phyloP scores from a whole-genome alignment of 768 basidiomycete species.

The Tephrocybe sp. region DNA sequence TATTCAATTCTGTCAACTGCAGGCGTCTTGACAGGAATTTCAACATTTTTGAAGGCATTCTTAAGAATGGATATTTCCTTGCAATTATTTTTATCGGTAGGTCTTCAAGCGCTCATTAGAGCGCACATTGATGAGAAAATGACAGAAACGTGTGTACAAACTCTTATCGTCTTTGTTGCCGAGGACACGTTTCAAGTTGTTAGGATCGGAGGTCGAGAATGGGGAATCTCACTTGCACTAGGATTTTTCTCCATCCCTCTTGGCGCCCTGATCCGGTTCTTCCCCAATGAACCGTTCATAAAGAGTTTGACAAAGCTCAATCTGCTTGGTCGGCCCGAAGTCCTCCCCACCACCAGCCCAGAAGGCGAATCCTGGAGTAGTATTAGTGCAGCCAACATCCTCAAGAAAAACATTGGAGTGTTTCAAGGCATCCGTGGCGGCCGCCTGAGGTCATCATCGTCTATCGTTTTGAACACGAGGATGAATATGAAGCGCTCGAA shows the following conservation, averaged over 20 bases:
- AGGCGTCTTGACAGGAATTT: slow-evolving; percentile 81
- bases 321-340: slow-evolving; percentile 65
- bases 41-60: slow-evolving; percentile 87
- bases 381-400: slow-evolving; percentile 77
- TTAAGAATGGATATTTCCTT: slow-evolving; percentile 82
- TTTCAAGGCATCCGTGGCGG: slow-evolving; percentile 87
- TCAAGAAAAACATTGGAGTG: slow-evolving; percentile 82
- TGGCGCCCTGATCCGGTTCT: slow-evolving; percentile 73
- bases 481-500: too few species aligned
- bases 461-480: slow-evolving; percentile 84
- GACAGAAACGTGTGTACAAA: slow-evolving; percentile 82
- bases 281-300: slow-evolving; percentile 83
- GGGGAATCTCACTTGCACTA: slow-evolving; percentile 90
- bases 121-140: neutral
- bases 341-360: slow-evolving; percentile 61
- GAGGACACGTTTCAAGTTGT: slow-evolving; percentile 91
- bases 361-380: slow-evolving; percentile 67
- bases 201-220: slow-evolving; percentile 75
- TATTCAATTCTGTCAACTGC: slow-evolving; percentile 94
- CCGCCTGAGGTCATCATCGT: slow-evolving; percentile 82
- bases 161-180: slow-evolving; percentile 89
- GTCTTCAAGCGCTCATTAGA: slow-evolving; percentile 31
- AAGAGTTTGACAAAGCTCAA: slow-evolving; percentile 43
- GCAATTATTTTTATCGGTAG: slow-evolving; percentile 81
- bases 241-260: slow-evolving; percentile 88